Evolutionary conservation across 2,329 filamentous ascomycete species (phyloP), one percentile per base, ranked within the genome.

Genomic region (Penicillium sp.): DNA sequence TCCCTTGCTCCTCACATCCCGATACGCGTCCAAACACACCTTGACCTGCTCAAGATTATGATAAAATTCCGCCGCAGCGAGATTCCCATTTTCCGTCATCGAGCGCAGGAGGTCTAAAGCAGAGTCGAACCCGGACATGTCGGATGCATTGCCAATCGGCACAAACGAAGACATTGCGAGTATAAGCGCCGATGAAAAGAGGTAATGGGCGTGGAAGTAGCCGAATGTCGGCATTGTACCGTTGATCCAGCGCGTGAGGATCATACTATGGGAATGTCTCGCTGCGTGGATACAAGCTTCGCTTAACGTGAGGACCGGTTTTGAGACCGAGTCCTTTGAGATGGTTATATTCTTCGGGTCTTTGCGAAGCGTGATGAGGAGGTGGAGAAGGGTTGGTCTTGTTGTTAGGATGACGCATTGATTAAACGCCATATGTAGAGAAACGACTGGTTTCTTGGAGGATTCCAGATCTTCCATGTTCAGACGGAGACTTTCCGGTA

Each of bases 401-500:
- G 72, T 74, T 3, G 72, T 68, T 12, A 74, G 59, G 18, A 74
- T 74, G 3, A 73, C 68, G 43, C 73, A 75, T 65, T 70, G 59
- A 42, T 69, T 74, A 45, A 74, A 74, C n/a, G 70, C 64, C 44
- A 74, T 61, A 51, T 74, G 71, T 23, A 74, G 47, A 24, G 62
- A 72, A 46, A 64, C 64, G 23, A 71, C 48, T 12, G 65, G 65
- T 42, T 68, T 71, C 16, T 65, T 63, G 50, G 66, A 69, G n/a
- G 62, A 64, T 41, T 69, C 69, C 8, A 64, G 58, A 15, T 70
- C 59, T 38, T 70, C 62, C 48, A 69, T 58, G 49, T 70, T 63
- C 31, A 71, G 45, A n/a, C 64, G 62, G 9, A 74, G 51, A 47
- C 67, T 64, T 34, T 69, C 62, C 0, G 72, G 71, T 6, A 75